Percentiles rank a stretch among this genome's conserved stretches.
These are phyloP conservation scores for Diacronema lutheri DNA, from an alignment of 78 protist genomes.

Conservation along the genomic window DNA sequence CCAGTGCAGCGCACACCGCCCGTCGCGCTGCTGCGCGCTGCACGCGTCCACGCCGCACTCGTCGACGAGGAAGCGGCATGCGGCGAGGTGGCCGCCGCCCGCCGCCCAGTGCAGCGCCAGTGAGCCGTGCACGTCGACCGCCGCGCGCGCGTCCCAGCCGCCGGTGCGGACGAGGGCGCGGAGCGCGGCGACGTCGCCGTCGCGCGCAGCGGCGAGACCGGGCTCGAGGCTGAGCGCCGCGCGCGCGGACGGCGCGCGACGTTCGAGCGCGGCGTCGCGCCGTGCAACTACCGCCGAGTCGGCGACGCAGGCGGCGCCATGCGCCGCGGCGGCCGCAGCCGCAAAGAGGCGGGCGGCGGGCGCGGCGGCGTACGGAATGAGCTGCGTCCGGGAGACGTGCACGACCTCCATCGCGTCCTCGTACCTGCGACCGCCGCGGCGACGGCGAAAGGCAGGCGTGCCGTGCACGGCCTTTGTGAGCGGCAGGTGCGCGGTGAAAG, in stretches of 20 bases:
- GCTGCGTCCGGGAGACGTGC: background rate
- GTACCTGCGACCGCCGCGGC: too few species aligned
- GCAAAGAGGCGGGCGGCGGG: background rate
- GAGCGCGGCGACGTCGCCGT: background rate
- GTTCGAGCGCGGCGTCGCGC: background rate
- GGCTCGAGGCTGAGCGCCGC: background rate
- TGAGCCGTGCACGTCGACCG: constrained; percentile 8
- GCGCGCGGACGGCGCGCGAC: too few species aligned
- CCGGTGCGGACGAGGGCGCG: background rate
- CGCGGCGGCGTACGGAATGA: background rate
- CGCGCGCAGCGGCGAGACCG: background rate
- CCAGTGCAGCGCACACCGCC: constrained; percentile 35
- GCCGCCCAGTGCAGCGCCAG: constrained; percentile 14
- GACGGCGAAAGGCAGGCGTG: too few species aligned
- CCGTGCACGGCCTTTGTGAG: too few species aligned
- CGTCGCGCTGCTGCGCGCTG: too few species aligned
- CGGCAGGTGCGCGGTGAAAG: too few species aligned
- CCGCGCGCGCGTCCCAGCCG: background rate
- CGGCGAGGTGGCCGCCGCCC: constrained; percentile 19
- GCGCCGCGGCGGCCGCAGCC: background rate
- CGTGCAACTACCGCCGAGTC: background rate
- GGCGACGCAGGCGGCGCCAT: too few species aligned
- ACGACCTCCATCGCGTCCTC: background rate
- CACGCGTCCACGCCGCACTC: background rate
- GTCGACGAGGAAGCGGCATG: background rate